Evolutionary conservation across 306 rosid genomes (phyloP), one percentile per base, ranked within the genome.

Genomic region (Corylus heterophylla): DNA sequence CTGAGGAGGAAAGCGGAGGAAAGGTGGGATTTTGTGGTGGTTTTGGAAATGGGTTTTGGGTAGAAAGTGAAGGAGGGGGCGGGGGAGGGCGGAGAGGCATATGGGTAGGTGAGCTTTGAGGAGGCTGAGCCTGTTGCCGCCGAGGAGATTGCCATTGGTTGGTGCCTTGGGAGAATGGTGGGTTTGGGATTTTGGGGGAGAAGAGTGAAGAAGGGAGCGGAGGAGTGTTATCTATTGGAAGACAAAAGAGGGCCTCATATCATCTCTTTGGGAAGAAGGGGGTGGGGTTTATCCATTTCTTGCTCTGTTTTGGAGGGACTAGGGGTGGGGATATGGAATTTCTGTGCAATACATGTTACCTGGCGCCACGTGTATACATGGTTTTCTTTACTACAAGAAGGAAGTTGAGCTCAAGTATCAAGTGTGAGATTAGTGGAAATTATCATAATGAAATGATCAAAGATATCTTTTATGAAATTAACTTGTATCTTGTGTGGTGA

Each of bases 1-100:
- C 84, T 86, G 8, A 90, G 20, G 86, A 88, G 27, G 87, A 88
- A 92, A 72, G 96, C 88, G 12, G 97, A 92, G 58, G 94, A 84
- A 20, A 89, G 91, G 7, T 76, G 88, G 79, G 89, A 66, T 3
- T 35, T 68, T 12, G 66, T 12, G 66, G 85, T 45, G 31, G 73
- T 58, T 56, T 78, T 88, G 71, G 86, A 76, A 22, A 80, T 22
- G 70, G 89, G 78, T 83, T 80, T 83, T 25, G 69, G 8, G 79
- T 78, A 59, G 74, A 80, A 79, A 16, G 67, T 37, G 1, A 59
- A 6, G 47, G 76, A 69, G 4, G 92, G 67, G 3, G 83, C 45
- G 27, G 83, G 74, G 0, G 84, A 58, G 1, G 83, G 75, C 1
- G 82, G 14, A 5, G 82, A 79, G 51, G 89, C 56, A 67, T 82